phyloP scores from a whole-genome alignment of 192 early-diverging fungal genomes.

The Physocladia obscura region DNA sequence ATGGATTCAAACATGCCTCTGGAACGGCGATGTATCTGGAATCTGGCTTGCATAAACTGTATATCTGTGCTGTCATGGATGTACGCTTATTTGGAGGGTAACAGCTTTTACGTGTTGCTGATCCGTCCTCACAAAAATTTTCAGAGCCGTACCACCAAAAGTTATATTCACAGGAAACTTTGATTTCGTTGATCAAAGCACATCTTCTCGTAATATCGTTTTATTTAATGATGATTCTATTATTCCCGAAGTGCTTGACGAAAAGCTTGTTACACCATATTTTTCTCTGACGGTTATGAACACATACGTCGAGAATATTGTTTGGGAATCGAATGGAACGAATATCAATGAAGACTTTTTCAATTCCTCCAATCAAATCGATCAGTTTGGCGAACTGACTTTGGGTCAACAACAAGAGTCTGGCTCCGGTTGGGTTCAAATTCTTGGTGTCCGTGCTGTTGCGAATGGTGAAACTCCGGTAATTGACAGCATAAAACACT shows the following conservation, averaged over 20 bases:
- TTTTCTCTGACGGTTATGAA: slow-evolving; percentile 51
- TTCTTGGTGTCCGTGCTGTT: slow-evolving; percentile 29
- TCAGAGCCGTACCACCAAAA: slow-evolving; percentile 41
- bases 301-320: slow-evolving; percentile 33
- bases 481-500: background rate
- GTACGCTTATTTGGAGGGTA: slow-evolving; percentile 68
- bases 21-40: slow-evolving; percentile 42
- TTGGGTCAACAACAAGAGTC: slow-evolving; percentile 1
- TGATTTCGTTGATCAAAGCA: slow-evolving; percentile 1
- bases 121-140: slow-evolving; percentile 22
- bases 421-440: slow-evolving; percentile 38
- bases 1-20: slow-evolving; percentile 52
- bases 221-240: slow-evolving; percentile 40
- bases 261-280: slow-evolving; percentile 37
- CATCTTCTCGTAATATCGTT: slow-evolving; percentile 26
- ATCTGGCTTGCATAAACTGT: slow-evolving; percentile 53
- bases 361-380: background rate
- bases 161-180: slow-evolving; percentile 34
- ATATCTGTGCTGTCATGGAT: slow-evolving; percentile 64
- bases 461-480: slow-evolving; percentile 28
- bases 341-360: background rate
- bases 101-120: background rate
- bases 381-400: slow-evolving; percentile 3
- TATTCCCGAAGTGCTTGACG: slow-evolving; percentile 44
- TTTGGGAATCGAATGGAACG: background rate